A percentile compares a stretch with the other conserved stretches of the same genome.
Evolutionary conservation across 2,329 filamentous ascomycete genomes (phyloP).

Genomic region (Daldinia sp.): DNA sequence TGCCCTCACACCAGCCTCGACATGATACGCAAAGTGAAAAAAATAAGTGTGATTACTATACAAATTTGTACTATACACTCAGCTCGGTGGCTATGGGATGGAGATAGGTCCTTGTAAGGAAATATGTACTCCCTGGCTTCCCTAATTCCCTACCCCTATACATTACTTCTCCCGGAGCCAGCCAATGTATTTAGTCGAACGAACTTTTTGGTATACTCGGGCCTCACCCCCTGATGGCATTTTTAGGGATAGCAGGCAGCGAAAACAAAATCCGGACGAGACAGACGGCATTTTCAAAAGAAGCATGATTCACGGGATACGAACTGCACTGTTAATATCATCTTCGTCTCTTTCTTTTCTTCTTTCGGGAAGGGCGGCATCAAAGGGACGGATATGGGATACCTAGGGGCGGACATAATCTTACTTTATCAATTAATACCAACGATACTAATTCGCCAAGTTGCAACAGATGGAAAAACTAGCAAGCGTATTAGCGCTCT

Average conservation of each 20-base stretch:
- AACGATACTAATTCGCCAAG: not conserved
- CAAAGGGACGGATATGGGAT: not conserved
- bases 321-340: not conserved
- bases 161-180: not conserved
- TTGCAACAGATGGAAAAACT: not conserved
- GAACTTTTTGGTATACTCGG: not conserved
- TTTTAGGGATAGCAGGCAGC: not conserved
- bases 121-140: no score
- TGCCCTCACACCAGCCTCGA: conserved; percentile 37
- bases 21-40: not conserved
- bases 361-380: conserved; percentile 8
- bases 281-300: not conserved
- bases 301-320: conserved; percentile 15
- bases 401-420: not conserved
- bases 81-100: not conserved
- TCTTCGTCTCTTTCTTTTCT: not conserved
- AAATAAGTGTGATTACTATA: not conserved
- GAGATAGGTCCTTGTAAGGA: not conserved
- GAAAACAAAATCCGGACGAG: not conserved
- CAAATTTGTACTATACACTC: not conserved
- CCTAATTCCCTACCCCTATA: conserved; percentile 1
- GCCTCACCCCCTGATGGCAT: not conserved
- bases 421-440: conserved; percentile 6
- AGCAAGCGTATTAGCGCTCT: not conserved
- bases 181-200: not conserved